A percentile compares a stretch with the other conserved stretches of the same genome.
Evolutionary conservation across 768 basidiomycete genomes (phyloP).

Genomic region (Collybia mongolica): DNA sequence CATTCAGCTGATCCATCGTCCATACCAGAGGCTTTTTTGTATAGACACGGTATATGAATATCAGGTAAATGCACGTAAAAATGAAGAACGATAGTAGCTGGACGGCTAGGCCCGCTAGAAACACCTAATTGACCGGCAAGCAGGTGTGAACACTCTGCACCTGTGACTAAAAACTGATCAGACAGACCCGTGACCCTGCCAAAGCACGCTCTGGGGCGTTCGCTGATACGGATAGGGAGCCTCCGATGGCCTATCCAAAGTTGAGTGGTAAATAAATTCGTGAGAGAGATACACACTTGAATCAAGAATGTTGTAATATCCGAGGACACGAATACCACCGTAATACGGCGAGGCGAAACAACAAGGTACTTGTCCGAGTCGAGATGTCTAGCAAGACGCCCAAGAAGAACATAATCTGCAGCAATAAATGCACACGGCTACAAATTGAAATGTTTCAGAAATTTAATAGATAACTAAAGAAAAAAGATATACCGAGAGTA

Average conservation of each 20-base stretch:
- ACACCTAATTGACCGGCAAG: conserved; percentile 35
- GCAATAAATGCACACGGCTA: conserved; percentile 78
- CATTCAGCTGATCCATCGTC: conserved; percentile 30
- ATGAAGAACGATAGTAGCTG: conserved; percentile 53
- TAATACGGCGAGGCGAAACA: conserved; percentile 47
- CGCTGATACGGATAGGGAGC: conserved; percentile 42
- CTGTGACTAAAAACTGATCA: background rate
- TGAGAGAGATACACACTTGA: conserved; percentile 37
- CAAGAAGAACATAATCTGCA: conserved; percentile 65
- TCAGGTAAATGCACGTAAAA: conserved; percentile 45
- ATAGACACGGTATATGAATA: conserved; percentile 50
- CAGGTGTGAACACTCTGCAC: background rate
- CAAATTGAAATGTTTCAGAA: background rate
- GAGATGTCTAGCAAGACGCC: conserved; percentile 54
- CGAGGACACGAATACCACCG: conserved; percentile 56
- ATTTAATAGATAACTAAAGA: background rate
- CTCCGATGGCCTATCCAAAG: conserved; percentile 43
- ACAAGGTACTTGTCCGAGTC: conserved; percentile 45
- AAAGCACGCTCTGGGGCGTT: conserved; percentile 26
- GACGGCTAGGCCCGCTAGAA: conserved; percentile 54
- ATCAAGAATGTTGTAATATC: conserved; percentile 68
- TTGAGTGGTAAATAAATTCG: background rate
- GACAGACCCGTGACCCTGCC: conserved; percentile 37
- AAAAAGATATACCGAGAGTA: conserved; percentile 46
- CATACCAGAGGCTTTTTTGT: conserved; percentile 38